These are phyloP conservation scores for Brassica hybrid DNA, from an alignment of 441 rosid species.

Conservation along the genomic window DNA sequence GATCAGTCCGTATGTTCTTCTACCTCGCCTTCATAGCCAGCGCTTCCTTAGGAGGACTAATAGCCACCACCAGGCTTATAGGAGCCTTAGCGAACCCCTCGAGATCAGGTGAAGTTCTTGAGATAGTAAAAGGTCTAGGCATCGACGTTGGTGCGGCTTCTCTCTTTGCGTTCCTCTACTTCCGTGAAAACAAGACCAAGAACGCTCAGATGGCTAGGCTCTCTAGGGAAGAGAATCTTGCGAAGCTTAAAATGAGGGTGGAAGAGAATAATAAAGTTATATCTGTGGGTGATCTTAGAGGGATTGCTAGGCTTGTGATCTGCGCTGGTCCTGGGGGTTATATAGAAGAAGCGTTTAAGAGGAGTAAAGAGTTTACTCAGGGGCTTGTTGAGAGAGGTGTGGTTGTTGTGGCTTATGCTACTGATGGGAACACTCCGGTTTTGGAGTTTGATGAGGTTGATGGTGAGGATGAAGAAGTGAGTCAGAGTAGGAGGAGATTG, in stretches of 20 bases:
- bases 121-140: slow-evolving; percentile 64
- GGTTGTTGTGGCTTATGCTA: slow-evolving; percentile 79
- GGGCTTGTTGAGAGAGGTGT: slow-evolving; percentile 87
- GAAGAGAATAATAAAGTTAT: slow-evolving; percentile 62
- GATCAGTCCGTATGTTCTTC: slow-evolving; percentile 92
- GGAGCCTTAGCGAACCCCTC: slow-evolving; percentile 75
- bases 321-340: slow-evolving; percentile 80
- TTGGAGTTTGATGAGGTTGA: slow-evolving; percentile 71
- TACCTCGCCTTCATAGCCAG: slow-evolving; percentile 88
- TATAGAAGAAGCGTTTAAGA: slow-evolving; percentile 70
- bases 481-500: slow-evolving; percentile 70
- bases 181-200: slow-evolving; percentile 75
- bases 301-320: slow-evolving; percentile 82
- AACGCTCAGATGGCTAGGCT: slow-evolving; percentile 79
- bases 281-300: slow-evolving; percentile 67
- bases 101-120: slow-evolving; percentile 69
- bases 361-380: slow-evolving; percentile 75
- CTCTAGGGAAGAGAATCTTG: slow-evolving; percentile 88
- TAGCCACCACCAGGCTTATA: slow-evolving; percentile 77
- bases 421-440: slow-evolving; percentile 66
- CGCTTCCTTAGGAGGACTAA: slow-evolving; percentile 75
- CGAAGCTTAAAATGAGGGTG: slow-evolving; percentile 82
- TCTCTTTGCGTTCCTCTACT: slow-evolving; percentile 77
- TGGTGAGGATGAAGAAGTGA: slow-evolving; percentile 56
- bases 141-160: slow-evolving; percentile 79